Percentiles rank a stretch among this genome's conserved stretches.
phyloP scores from a whole-genome alignment of 1,139 yeast species.

The Geotrichum macrosporum region DNA sequence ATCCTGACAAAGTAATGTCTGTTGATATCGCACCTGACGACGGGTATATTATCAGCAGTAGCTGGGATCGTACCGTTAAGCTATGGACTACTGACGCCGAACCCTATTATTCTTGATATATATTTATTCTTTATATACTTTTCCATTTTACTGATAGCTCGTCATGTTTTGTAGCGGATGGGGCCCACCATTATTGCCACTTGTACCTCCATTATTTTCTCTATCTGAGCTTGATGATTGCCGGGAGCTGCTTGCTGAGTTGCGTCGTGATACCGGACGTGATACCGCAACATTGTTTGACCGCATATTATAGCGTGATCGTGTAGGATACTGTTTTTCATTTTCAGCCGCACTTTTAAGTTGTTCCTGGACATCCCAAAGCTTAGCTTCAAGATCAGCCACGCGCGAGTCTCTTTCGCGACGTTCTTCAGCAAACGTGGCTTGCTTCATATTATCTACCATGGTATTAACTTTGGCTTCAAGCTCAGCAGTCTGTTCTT shows the following conservation, averaged over 20 bases:
- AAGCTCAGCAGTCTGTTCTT: constrained; percentile 36
- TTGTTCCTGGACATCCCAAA: constrained; percentile 36
- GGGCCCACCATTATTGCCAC: constrained; percentile 6
- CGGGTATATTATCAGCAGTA: constrained; percentile 53
- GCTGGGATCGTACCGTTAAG: constrained; percentile 68
- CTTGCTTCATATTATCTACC: constrained; percentile 28
- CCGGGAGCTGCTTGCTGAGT: constrained; percentile 1
- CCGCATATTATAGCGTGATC: constrained; percentile 36
- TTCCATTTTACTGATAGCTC: not conserved
- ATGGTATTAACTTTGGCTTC: constrained; percentile 27
- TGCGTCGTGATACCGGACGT: constrained; percentile 21
- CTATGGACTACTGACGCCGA: constrained; percentile 28
- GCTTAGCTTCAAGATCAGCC: constrained; percentile 30
- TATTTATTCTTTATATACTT: not conserved
- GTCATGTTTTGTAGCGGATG: constrained; percentile 18
- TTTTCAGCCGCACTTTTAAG: constrained; percentile 35
- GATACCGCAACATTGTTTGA: constrained; percentile 28
- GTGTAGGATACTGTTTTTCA: constrained; percentile 31
- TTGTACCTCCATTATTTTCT: too few species aligned
- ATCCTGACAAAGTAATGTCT: constrained; percentile 68
- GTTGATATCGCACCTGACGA: constrained; percentile 53
- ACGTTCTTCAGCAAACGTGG: constrained; percentile 35
- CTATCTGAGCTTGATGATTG: constrained; percentile 3
- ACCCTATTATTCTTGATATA: constrained; percentile 4
- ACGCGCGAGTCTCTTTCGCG: constrained; percentile 32